Evolutionary conservation across 75 land plant genomes (phyloP).

Genomic region (Pinus albicaulis): DNA sequence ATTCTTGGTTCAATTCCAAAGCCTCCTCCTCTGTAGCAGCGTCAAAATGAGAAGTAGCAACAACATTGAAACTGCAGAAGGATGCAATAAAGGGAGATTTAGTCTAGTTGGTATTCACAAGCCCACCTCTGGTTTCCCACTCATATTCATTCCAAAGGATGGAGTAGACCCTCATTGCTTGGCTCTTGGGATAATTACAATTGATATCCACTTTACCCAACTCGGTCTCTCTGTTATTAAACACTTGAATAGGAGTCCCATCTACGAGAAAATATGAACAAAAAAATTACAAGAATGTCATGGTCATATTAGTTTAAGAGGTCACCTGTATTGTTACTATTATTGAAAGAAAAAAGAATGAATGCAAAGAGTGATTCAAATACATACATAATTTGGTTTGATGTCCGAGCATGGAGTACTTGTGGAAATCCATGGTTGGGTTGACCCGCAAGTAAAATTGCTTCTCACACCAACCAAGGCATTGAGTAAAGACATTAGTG

Average conservation of each 20-base stretch:
- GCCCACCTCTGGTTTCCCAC: conserved; percentile 33
- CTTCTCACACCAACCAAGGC: conserved; percentile 42
- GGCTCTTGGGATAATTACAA: conserved; percentile 25
- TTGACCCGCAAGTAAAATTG: conserved; percentile 53
- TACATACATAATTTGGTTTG: conserved; percentile 37
- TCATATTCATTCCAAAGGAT: conserved; percentile 29
- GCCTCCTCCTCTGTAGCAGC: too few relatives aligned
- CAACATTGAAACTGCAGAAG: conserved; percentile 2
- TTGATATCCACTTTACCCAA: conserved; percentile 16
- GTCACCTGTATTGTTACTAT: too few relatives aligned
- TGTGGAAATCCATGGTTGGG: conserved; percentile 44
- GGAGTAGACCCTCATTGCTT: conserved; percentile 26
- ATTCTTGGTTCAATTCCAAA: background rate
- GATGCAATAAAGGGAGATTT: conserved; percentile 33
- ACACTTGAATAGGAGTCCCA: conserved; percentile 30
- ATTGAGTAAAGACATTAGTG: conserved; percentile 42
- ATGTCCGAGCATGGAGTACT: conserved; percentile 44
- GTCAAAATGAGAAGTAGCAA: background rate
- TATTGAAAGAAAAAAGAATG: too few relatives aligned
- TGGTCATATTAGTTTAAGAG: too few relatives aligned
- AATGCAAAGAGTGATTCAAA: too few relatives aligned
- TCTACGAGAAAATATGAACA: conserved; percentile 43
- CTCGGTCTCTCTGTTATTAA: conserved; percentile 27
- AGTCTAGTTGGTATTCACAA: conserved; percentile 28
- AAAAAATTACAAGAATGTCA: background rate